Evolutionary conservation across 2,329 filamentous ascomycete genomes (phyloP), one percentile per base, ranked within the genome.

Genomic region (Pestalotiopsis sp.): DNA sequence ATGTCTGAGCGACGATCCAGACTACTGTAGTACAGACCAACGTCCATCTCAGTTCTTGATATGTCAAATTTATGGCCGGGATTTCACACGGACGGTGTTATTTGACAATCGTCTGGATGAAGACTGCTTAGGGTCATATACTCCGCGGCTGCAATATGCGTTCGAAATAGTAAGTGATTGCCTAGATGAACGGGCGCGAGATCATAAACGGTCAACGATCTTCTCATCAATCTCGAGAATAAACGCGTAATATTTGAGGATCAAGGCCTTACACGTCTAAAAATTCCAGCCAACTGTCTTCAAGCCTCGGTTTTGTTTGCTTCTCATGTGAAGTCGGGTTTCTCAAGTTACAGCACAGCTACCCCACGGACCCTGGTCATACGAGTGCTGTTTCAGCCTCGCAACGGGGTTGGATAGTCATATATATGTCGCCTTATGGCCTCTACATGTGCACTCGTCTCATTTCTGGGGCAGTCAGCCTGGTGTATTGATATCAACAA

Each of bases 311-410:
- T 49, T n/a, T 49, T 27, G 20, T 23, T 58, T 58, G 55, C 20
- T 58, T 58, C 55, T 23, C 9, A 36, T 36, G 31, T 52, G 27
- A 62, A n/a, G 38, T 62, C 31, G 11, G 13, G 27, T n/a, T 31
- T 62, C 31, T 17, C 59, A 20, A 38, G 13, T 20, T 39, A 6
- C 27, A 27, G 14, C 57, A n/a, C 11, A 13, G 23, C 20, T 64
- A 45, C 61, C 61, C 61, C 61, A 49, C 61, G 39, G 41, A 64
- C 61, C 61, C n/a, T 52, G 20, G 61, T 64, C 61, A 65, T 65
- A 65, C 63, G 41, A 65, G 63, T 25, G 11, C 7, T 27, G 49
- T 65, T 65, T 65, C 63, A 65, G 63, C 63, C 62, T 64, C 20
- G 62, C 23, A 31, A 39, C 13, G 25, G 31, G 27, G 25, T 39